These are phyloP conservation scores for Mortierella sp. DNA, from an alignment of 371 early-diverging fungal species.

Conservation along the genomic window DNA sequence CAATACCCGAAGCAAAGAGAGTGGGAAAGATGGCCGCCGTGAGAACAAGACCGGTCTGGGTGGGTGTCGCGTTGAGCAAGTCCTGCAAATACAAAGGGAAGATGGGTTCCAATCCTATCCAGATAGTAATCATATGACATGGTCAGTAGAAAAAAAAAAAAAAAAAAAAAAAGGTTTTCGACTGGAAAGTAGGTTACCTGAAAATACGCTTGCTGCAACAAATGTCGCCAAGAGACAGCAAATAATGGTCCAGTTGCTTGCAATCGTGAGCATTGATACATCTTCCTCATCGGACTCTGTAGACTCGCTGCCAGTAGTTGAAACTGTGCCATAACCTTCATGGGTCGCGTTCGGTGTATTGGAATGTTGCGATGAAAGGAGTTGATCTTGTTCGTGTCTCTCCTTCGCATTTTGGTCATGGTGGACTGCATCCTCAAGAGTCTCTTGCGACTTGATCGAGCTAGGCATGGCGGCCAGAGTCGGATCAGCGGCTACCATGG, in stretches of 20 bases:
- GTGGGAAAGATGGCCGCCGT: slow-evolving; percentile 73
- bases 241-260: slow-evolving; percentile 65
- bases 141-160: too few species aligned
- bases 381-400: background rate
- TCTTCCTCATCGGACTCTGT: slow-evolving; percentile 7
- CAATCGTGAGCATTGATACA: slow-evolving; percentile 60
- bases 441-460: slow-evolving; percentile 35
- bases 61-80: slow-evolving; percentile 56
- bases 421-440: slow-evolving; percentile 33
- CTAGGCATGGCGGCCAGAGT: slow-evolving; percentile 29
- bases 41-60: slow-evolving; percentile 68
- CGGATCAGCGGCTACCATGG: slow-evolving; percentile 27
- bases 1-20: slow-evolving; percentile 67
- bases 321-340: too few species aligned
- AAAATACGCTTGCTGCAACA: slow-evolving; percentile 68
- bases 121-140: background rate
- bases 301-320: background rate
- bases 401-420: slow-evolving; percentile 2
- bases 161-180: too few species aligned
- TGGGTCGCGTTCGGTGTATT: too few species aligned
- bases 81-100: slow-evolving; percentile 67
- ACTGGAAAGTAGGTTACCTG: slow-evolving; percentile 35
- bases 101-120: slow-evolving; percentile 68
- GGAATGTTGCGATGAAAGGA: too few species aligned
- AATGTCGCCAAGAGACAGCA: slow-evolving; percentile 63